Evolutionary conservation across 129 eudicot genomes (phyloP), one percentile per base, ranked within the genome.

Genomic region (Oenanthe sinensis): DNA sequence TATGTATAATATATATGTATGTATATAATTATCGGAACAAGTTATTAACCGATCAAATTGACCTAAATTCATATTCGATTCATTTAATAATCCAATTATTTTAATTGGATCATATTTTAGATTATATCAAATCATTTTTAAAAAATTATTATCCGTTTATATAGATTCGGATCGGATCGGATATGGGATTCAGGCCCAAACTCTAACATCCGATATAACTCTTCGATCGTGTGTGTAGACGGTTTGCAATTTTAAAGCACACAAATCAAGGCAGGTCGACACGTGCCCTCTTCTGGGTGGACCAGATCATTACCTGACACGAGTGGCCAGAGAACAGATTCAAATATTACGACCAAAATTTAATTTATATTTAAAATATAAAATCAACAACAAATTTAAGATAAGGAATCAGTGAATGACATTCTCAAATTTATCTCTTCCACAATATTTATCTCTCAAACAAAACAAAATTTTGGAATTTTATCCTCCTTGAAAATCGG

Each of bases 401-500:
- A 70, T 70, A 70, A 70, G 75, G 45, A 70, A 70, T 2, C 48
- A 39, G 46, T 70, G 75, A 70, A 70, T 70, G 75, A 70, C 75
- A 19, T 70, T 15, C 47, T 70, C 75, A 40, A 40, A 17, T 65
- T 70, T 40, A 70, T 70, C 45, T 37, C 47, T 70, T 39, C 75
- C 75, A 70, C 75, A 70, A 70, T 70, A 39, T 70, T 70, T 36
- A 40, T 70, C 45, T 16, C 24, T 70, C 0, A 1, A 70, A 8
- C 22, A 28, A 24, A 65, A 62, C 13, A 16, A 20, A 54, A 58
- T 4, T 22, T 26, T 65, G 71, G 40, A 13, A 65, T 65, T 26
- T 63, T 63, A 10, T 63, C 36, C 19, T 14, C 16, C 39, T 1
- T 0, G 4, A 54, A 54, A 54, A 54, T 39, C 42, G 42, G 42